Evolutionary conservation across 2,329 filamentous ascomycete genomes (phyloP), one percentile per base, ranked within the genome.

Genomic region (Didymella pomorum): DNA sequence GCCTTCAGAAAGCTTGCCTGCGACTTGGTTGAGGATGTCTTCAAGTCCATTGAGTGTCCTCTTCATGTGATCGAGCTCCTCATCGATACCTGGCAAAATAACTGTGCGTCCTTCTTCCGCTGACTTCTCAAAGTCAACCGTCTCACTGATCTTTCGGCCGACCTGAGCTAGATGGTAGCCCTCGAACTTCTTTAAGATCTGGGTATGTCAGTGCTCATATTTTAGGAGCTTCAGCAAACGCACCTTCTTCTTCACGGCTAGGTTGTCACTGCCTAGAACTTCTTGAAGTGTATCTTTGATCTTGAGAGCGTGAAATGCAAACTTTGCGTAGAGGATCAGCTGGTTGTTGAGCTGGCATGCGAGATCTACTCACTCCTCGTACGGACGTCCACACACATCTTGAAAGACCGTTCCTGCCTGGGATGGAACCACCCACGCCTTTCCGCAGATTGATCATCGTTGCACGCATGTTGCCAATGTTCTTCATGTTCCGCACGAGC

Each of bases 1-100:
- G 1, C 83, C 81, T 14, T 77, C 75, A 0, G 85, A 84, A 56
- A 97, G 80, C n/a, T 86, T 83, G 18, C 82, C 80, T 5, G 88
- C 87, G 2, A 92, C 86, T 52, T 87, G 78, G 2, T 86, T 87
- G 14, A 99, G 82, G 12, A 97, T 82, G 58, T 84, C 83, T 52
- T 90, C 89, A 68, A 98, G 85, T 0, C 90, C 91, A 64, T 91
- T 87, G 63, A 96, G 96, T 2, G 82, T 86, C 60, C 86, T 83
- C 73, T 93, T 96, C 66, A 94, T 82, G 21, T 86, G 81, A 71
- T 99, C 95, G 0, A 99, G 84, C 41, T 89, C 84, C 26, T 82
- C 76, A 70, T 95, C 89, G 14, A 97, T 79, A 0, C 92, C 91
- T 20, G 84, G 77, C 48, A 85, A 86, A 12, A 99, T 88, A 2